These are phyloP conservation scores for Posidonia australis DNA, from an alignment of 106 monocot genomes.

Conservation along the genomic window DNA sequence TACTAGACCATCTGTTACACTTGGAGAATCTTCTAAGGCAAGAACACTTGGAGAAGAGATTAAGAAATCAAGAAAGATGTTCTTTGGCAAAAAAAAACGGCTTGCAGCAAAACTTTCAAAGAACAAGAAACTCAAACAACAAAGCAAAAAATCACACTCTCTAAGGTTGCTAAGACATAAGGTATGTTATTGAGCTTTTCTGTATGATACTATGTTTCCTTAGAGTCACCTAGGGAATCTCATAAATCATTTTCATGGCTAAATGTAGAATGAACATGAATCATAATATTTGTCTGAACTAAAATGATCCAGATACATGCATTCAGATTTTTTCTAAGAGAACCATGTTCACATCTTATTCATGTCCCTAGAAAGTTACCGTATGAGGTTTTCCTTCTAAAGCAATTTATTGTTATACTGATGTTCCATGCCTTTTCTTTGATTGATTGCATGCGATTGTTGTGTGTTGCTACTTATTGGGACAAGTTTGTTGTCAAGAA, in stretches of 20 bases:
- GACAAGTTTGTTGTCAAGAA: no score
- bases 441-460: no score
- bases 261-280: no score
- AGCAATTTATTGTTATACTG: no score
- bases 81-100: constrained; percentile 13
- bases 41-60: constrained; percentile 16
- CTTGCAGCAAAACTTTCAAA: constrained; percentile 19
- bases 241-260: not conserved
- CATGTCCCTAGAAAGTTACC: no score
- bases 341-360: no score
- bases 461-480: no score
- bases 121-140: constrained; percentile 25
- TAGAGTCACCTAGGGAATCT: not conserved
- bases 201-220: not conserved
- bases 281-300: no score
- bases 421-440: no score
- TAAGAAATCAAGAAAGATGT: constrained; percentile 8
- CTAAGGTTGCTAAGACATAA: constrained; percentile 16
- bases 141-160: constrained; percentile 22
- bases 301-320: no score
- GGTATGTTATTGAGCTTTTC: constrained; percentile 22
- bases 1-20: constrained; percentile 5
- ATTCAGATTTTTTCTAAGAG: no score
- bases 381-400: no score
- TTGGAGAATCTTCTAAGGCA: constrained; percentile 12